Evolutionary conservation across 2,329 filamentous ascomycete genomes (phyloP).

Genomic region (Diplodia seriata): DNA sequence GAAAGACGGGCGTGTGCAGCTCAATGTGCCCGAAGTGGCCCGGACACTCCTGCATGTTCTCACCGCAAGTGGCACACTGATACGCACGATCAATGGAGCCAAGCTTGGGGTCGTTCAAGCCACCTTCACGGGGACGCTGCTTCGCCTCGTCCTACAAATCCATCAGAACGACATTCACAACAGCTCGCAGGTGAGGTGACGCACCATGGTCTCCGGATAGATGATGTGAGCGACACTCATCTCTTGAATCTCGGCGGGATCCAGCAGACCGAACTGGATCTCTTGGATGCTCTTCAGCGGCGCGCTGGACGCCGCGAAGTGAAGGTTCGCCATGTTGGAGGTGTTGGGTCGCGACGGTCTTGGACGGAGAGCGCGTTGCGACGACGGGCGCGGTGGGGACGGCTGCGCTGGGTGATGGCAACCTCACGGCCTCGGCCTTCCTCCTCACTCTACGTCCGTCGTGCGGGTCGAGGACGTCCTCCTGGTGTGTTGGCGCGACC

Average conservation of each 20-base stretch:
- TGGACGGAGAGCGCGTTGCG: conserved; percentile 6
- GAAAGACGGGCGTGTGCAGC: conserved; percentile 93
- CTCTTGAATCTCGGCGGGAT: conserved; percentile 97
- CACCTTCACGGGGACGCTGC: conserved; percentile 86
- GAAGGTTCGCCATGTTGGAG: conserved; percentile 77
- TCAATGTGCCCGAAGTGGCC: conserved; percentile 99
- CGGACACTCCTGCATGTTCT: conserved; percentile 94
- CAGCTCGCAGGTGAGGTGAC: conserved; percentile 30
- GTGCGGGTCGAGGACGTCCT: not conserved
- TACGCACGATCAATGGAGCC: conserved; percentile 96
- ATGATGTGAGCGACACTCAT: conserved; percentile 97
- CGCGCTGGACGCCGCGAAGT: conserved; percentile 90
- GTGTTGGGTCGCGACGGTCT: not conserved
- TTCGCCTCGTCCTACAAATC: conserved; percentile 77
- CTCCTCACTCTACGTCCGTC: conserved; percentile 24
- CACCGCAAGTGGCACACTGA: conserved; percentile 94
- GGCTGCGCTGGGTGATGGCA: conserved; percentile 20
- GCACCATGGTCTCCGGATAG: conserved; percentile 95
- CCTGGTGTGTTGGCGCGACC: not conserved
- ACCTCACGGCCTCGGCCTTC: conserved; percentile 25
- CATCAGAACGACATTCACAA: conserved; percentile 28
- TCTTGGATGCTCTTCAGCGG: conserved; percentile 97
- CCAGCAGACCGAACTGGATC: conserved; percentile 98
- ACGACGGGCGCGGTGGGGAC: conserved; percentile 10
- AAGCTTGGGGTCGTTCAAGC: conserved; percentile 93